Conservation (phyloP, 23 red algal genomes). For the Agarophyton chilense region DNA sequence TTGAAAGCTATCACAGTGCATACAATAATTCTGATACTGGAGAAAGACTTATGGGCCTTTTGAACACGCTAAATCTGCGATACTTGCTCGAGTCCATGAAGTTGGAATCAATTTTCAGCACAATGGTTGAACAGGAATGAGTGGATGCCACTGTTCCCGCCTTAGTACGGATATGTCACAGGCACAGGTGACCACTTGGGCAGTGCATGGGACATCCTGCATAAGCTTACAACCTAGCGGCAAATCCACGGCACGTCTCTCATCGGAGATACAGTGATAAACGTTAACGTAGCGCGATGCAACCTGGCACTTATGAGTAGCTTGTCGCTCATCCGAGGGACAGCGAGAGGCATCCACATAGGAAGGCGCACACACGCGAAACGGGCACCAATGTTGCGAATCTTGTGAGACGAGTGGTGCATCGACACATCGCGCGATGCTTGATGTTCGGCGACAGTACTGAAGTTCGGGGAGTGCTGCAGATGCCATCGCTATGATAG, state of each 20-base stretch:
- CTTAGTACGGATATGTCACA: conserved; percentile 13
- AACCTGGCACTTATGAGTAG: conserved; percentile 24
- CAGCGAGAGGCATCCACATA: not conserved
- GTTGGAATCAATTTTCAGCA: not conserved
- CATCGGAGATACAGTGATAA: conserved; percentile 9
- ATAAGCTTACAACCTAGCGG: not conserved
- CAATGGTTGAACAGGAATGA: conserved; percentile 8
- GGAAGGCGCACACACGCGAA: conserved; percentile 15
- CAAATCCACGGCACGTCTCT: not conserved
- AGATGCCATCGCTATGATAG: not conserved
- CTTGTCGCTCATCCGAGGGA: conserved; percentile 1
- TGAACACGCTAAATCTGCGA: too few relatives aligned
- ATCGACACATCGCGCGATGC: conserved; percentile 28
- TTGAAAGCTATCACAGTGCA: too few relatives aligned
- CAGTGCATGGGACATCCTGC: not conserved
- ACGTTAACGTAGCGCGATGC: not conserved
- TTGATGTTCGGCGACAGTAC: conserved; percentile 17
- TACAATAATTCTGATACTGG: too few relatives aligned
- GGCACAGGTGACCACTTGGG: conserved; percentile 2
- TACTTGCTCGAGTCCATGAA: too few relatives aligned
- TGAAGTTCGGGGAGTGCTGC: not conserved
- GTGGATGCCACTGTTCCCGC: conserved; percentile 14
- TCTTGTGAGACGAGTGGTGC: conserved; percentile 1
- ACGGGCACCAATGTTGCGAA: conserved; percentile 23
- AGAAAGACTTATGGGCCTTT: too few relatives aligned